phyloP scores from a whole-genome alignment of 139 green algal genomes.

The Asterochloris erici region DNA sequence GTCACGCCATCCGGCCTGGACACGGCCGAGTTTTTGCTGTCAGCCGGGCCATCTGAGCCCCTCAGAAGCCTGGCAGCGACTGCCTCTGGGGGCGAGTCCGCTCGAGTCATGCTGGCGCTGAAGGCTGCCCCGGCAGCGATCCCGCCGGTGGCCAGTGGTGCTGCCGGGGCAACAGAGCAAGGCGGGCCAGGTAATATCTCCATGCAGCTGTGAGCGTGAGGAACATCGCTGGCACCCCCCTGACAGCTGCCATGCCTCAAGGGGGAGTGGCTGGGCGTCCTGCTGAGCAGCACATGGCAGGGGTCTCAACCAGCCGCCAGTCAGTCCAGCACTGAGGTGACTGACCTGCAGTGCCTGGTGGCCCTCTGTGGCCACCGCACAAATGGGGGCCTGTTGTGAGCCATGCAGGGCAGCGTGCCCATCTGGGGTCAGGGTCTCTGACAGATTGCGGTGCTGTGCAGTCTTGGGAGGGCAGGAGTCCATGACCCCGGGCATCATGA shows the following conservation, averaged over 20 bases:
- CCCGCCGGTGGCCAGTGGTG: neutral
- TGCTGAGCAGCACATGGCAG: too few relatives aligned
- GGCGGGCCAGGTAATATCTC: too few relatives aligned
- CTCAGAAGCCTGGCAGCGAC: conserved; percentile 63
- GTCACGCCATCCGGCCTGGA: conserved; percentile 28
- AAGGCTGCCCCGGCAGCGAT: conserved; percentile 63
- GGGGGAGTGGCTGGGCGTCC: neutral
- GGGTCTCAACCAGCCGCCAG: too few relatives aligned
- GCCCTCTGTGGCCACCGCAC: too few relatives aligned
- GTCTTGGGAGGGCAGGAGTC: too few relatives aligned
- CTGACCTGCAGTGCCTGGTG: too few relatives aligned
- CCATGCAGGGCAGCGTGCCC: too few relatives aligned
- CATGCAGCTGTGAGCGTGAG: neutral
- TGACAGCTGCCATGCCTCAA: neutral
- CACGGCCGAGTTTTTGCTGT: conserved; percentile 66
- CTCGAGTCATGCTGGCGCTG: conserved; percentile 80
- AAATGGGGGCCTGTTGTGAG: too few relatives aligned
- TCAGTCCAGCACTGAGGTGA: too few relatives aligned
- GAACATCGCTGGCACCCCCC: too few relatives aligned
- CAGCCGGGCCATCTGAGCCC: conserved; percentile 68
- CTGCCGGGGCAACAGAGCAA: neutral
- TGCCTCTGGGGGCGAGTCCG: conserved; percentile 73
- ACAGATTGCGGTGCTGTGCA: too few relatives aligned
- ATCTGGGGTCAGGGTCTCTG: too few relatives aligned
- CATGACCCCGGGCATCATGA: conserved; percentile 43